These are phyloP conservation scores for Rhizopogon salebrosus DNA, from an alignment of 768 basidiomycete genomes.

Conservation along the genomic window DNA sequence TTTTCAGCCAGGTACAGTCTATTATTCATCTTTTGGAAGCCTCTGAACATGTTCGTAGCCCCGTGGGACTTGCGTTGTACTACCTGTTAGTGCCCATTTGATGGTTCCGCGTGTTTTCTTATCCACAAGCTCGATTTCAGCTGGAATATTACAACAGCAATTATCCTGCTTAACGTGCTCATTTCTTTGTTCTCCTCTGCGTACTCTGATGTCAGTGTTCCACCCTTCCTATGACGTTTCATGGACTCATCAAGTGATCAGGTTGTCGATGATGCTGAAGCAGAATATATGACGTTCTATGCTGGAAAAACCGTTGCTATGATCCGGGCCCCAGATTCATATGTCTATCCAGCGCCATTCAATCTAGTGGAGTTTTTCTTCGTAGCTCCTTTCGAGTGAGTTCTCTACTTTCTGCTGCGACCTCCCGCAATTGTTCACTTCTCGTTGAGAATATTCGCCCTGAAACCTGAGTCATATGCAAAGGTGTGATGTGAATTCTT, in stretches of 20 bases:
- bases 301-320: conserved; percentile 80
- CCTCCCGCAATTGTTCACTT: conserved; percentile 2
- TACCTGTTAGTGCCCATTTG: conserved; percentile 55
- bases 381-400: conserved; percentile 84
- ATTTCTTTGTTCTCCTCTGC: conserved; percentile 95
- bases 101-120: background rate
- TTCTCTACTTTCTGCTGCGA: conserved; percentile 4
- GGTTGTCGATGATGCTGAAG: conserved; percentile 82
- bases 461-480: conserved; percentile 54
- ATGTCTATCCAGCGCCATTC: conserved; percentile 86
- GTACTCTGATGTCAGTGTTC: conserved; percentile 70
- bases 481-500: conserved; percentile 32
- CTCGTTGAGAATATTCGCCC: conserved; percentile 33
- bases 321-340: conserved; percentile 82
- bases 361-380: conserved; percentile 80
- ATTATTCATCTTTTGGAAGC: background rate
- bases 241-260: conserved; percentile 21
- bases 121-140: conserved; percentile 27
- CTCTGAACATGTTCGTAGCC: conserved; percentile 25
- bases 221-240: background rate
- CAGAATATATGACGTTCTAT: conserved; percentile 88
- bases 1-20: conserved; percentile 42
- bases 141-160: conserved; percentile 79
- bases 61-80: conserved; percentile 62
- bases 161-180: conserved; percentile 87